A percentile compares a stretch with the other conserved stretches of the same genome.
phyloP scores from a whole-genome alignment of 768 basidiomycete genomes.

The Thelephora ganbajun region DNA sequence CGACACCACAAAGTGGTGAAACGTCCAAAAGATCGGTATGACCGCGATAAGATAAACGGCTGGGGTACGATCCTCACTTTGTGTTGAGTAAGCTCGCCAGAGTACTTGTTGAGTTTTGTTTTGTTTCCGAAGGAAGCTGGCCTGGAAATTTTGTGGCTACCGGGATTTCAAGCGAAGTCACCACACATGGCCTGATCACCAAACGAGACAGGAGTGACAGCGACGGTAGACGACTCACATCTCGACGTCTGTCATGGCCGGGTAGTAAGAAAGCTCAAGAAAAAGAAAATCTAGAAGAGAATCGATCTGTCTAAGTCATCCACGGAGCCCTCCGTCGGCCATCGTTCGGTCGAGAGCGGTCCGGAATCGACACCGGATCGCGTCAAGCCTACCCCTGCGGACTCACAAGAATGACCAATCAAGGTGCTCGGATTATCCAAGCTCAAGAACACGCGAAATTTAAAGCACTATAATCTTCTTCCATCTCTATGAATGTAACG shows the following conservation, averaged over 20 bases:
- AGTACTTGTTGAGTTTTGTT: conserved; percentile 59
- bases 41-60: neutral
- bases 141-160: conserved; percentile 29
- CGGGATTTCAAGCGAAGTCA: conserved; percentile 7
- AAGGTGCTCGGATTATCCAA: neutral
- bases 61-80: conserved; percentile 31
- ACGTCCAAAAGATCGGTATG: neutral
- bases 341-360: too few relatives aligned
- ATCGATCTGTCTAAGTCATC: neutral
- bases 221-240: conserved; percentile 27
- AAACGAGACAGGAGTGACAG: conserved; percentile 1
- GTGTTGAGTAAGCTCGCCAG: conserved; percentile 59
- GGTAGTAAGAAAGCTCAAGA: neutral
- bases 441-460: neutral
- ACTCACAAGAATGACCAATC: conserved; percentile 4
- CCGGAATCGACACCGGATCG: neutral
- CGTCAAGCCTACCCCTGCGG: neutral
- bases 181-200: conserved; percentile 5
- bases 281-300: neutral
- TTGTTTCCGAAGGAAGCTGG: conserved; percentile 17
- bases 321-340: neutral
- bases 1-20: too few relatives aligned
- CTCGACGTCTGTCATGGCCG: conserved; percentile 43
- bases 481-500: too few relatives aligned
- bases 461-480: too few relatives aligned